phyloP scores from a whole-genome alignment of 768 basidiomycete genomes.

The Exsudoporus frostii region DNA sequence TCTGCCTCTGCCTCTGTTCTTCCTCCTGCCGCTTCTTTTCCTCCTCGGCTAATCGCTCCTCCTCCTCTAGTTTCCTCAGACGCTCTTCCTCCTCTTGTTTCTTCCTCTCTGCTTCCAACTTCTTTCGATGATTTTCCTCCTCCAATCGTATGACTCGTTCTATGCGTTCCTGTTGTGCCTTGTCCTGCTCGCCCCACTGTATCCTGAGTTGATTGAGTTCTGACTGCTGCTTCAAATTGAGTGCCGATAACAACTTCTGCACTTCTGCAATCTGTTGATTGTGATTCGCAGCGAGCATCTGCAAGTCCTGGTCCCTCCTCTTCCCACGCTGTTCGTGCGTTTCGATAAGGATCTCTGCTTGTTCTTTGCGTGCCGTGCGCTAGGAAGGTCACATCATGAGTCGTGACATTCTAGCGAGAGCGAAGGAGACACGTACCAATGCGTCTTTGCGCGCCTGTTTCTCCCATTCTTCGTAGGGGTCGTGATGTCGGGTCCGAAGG shows the following conservation, averaged over 20 bases:
- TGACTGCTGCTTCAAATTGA: constrained; percentile 44
- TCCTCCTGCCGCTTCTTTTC: constrained; percentile 41
- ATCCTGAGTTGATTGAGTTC: constrained; percentile 45
- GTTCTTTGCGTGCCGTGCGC: constrained; percentile 39
- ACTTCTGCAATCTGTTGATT: constrained; percentile 54
- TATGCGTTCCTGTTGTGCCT: constrained; percentile 51
- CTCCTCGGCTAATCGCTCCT: constrained; percentile 41
- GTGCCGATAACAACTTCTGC: constrained; percentile 38
- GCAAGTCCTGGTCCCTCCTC: constrained; percentile 11
- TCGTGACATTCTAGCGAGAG: neutral
- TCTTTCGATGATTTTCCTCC: constrained; percentile 53
- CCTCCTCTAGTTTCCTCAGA: constrained; percentile 47
- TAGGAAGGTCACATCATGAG: constrained; percentile 9
- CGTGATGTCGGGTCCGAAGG: constrained; percentile 40
- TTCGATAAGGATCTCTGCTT: constrained; percentile 19
- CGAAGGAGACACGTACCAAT: constrained; percentile 31
- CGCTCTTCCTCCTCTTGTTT: constrained; percentile 46
- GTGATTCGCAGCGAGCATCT: constrained; percentile 40
- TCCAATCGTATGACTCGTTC: constrained; percentile 61
- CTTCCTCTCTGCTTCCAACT: constrained; percentile 56
- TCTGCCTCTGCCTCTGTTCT: constrained; percentile 39
- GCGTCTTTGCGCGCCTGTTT: constrained; percentile 46
- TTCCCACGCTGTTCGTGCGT: constrained; percentile 14
- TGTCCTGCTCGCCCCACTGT: constrained; percentile 45
- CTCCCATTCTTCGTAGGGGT: constrained; percentile 52